These are phyloP conservation scores for Fusarium vanettenii DNA, from an alignment of 2,329 filamentous ascomycete species.

Conservation along the genomic window DNA sequence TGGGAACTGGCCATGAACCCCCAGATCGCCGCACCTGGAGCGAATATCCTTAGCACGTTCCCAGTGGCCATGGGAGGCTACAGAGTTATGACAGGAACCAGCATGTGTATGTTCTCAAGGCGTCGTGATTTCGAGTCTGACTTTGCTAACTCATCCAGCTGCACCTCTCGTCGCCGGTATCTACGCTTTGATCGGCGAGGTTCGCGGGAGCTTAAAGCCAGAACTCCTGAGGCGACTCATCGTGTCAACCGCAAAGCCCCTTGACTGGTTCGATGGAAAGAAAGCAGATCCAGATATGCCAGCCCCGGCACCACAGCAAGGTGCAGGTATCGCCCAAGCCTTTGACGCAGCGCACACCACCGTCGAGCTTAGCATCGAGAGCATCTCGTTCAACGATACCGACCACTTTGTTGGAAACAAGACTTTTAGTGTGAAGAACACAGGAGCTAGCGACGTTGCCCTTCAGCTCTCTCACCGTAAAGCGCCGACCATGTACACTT, in stretches of 20 bases:
- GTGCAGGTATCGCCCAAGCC: not conserved
- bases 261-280: not conserved
- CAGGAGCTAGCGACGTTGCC: not conserved
- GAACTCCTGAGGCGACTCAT: not conserved
- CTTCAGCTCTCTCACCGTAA: not conserved
- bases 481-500: not conserved
- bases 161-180: not conserved
- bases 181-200: not conserved
- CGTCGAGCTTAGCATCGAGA: not conserved
- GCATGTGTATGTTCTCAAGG: not conserved
- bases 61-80: not conserved
- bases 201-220: not conserved
- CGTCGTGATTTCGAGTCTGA: too few relatives aligned
- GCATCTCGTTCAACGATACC: not conserved
- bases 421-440: not conserved
- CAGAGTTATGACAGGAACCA: not conserved
- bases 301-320: not conserved
- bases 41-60: not conserved
- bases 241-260: not conserved
- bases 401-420: not conserved
- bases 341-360: not conserved
- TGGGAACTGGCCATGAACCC: not conserved
- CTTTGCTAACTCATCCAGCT: not conserved
- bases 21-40: not conserved
- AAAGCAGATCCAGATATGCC: not conserved